These are phyloP conservation scores for Apophysomyces elegans DNA, from an alignment of 371 early-diverging fungal genomes.

Conservation along the genomic window DNA sequence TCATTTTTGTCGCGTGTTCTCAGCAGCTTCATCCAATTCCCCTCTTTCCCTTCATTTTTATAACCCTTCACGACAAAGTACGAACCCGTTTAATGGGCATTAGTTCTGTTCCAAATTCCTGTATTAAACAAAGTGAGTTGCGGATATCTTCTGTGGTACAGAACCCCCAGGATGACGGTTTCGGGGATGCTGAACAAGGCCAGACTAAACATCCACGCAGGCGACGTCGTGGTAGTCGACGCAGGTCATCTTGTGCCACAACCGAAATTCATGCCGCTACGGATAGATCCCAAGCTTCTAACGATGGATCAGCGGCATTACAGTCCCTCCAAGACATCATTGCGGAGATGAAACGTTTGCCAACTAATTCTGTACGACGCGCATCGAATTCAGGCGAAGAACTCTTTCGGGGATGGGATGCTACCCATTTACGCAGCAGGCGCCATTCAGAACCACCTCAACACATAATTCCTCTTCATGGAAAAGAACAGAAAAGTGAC, in stretches of 20 bases:
- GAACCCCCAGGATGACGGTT: not conserved
- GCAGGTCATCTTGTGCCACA: slow-evolving; percentile 16
- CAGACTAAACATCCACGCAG: slow-evolving; percentile 23
- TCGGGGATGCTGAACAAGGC: slow-evolving; percentile 8
- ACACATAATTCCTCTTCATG: not conserved
- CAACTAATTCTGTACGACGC: slow-evolving; percentile 15
- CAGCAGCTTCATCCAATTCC: not conserved
- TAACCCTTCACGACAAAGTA: not conserved
- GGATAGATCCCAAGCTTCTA: slow-evolving; percentile 10
- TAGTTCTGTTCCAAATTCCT: not conserved
- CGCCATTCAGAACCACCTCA: slow-evolving; percentile 38
- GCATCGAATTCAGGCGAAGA: not conserved
- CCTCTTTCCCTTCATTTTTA: not conserved
- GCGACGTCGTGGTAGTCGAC: slow-evolving; percentile 29
- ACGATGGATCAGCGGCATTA: slow-evolving; percentile 36
- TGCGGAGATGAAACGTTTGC: slow-evolving; percentile 39
- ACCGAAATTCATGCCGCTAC: slow-evolving; percentile 11
- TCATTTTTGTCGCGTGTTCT: slow-evolving; percentile 10
- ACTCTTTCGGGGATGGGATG: slow-evolving; percentile 3
- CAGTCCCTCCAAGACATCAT: slow-evolving; percentile 49
- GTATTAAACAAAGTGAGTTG: not conserved
- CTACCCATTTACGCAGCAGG: slow-evolving; percentile 13
- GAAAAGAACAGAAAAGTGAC: not conserved
- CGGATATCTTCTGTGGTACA: not conserved
- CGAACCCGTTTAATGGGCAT: not conserved